phyloP scores from a whole-genome alignment of 805 yeast species.

The Kregervanrija fluxuum region DNA sequence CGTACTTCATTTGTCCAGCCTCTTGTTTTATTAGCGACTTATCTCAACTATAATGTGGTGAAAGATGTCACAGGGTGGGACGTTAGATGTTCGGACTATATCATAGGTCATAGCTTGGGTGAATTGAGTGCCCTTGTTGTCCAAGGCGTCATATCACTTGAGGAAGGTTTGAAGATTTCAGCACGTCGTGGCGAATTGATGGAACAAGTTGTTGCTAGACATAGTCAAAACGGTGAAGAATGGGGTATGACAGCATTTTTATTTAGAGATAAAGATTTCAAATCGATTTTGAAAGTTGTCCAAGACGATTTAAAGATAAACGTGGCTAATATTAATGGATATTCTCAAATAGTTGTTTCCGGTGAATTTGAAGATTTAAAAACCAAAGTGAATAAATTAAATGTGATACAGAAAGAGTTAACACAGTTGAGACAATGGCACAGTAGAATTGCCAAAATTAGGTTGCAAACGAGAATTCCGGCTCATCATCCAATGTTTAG shows the following conservation, averaged over 20 bases:
- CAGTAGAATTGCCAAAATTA: slow-evolving; percentile 20
- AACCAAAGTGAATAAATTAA: slow-evolving; percentile 11
- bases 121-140: slow-evolving; percentile 26
- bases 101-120: slow-evolving; percentile 31
- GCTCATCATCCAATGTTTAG: slow-evolving; percentile 28
- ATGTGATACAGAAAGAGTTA: slow-evolving; percentile 8
- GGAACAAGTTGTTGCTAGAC: slow-evolving; percentile 18
- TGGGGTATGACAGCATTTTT: slow-evolving; percentile 31
- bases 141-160: slow-evolving; percentile 21
- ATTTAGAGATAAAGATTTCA: slow-evolving; percentile 19
- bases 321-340: slow-evolving; percentile 27
- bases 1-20: slow-evolving; percentile 12
- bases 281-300: slow-evolving; percentile 12
- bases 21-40: slow-evolving; percentile 14
- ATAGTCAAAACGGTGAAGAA: slow-evolving; percentile 16
- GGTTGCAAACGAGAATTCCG: slow-evolving; percentile 26
- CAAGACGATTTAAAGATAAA: slow-evolving; percentile 11
- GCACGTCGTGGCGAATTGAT: slow-evolving; percentile 25
- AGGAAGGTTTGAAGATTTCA: slow-evolving; percentile 21
- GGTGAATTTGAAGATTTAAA: slow-evolving; percentile 18
- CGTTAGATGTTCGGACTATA: slow-evolving; percentile 16
- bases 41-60: slow-evolving; percentile 15
- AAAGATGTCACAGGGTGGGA: slow-evolving; percentile 11
- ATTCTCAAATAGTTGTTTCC: slow-evolving; percentile 29
- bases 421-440: slow-evolving; percentile 15